Conservation (phyloP, 495 filamentous ascomycete species). For the Neurospora sp. region DNA sequence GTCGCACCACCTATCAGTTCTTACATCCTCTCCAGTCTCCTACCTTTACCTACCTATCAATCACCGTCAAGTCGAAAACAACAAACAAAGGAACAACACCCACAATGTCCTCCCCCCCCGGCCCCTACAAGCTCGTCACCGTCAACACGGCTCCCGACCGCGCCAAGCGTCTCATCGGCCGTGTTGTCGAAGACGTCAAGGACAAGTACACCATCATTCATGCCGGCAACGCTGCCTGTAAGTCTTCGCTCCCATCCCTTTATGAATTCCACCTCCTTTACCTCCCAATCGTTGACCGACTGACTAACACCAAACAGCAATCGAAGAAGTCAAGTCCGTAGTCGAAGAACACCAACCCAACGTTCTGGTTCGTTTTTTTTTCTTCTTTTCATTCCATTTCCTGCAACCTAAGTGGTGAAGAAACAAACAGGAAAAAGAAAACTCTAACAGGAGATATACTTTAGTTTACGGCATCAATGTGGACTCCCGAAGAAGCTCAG, state of each 20-base stretch:
- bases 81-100: constrained; percentile 2
- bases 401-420: no score
- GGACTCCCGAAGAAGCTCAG: constrained; percentile 47
- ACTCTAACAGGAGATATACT: no score
- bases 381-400: no score
- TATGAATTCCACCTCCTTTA: neutral
- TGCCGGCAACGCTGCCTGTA: constrained; percentile 48
- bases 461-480: constrained; percentile 59
- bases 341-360: constrained; percentile 16
- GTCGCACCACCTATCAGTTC: neutral
- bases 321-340: constrained; percentile 17
- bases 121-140: constrained; percentile 53
- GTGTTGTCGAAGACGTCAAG: constrained; percentile 46
- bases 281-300: neutral
- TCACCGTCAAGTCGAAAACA: neutral
- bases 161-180: constrained; percentile 51
- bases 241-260: constrained; percentile 6
- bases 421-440: no score
- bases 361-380: constrained; percentile 8
- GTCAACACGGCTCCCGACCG: constrained; percentile 62
- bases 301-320: constrained; percentile 5
- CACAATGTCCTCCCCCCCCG: constrained; percentile 21
- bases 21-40: neutral
- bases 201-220: constrained; percentile 51
- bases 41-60: neutral